A percentile compares a stretch with the other conserved stretches of the same genome.
phyloP scores from a whole-genome alignment of 2,329 filamentous ascomycete genomes.

The Colletotrichum tofieldiae region DNA sequence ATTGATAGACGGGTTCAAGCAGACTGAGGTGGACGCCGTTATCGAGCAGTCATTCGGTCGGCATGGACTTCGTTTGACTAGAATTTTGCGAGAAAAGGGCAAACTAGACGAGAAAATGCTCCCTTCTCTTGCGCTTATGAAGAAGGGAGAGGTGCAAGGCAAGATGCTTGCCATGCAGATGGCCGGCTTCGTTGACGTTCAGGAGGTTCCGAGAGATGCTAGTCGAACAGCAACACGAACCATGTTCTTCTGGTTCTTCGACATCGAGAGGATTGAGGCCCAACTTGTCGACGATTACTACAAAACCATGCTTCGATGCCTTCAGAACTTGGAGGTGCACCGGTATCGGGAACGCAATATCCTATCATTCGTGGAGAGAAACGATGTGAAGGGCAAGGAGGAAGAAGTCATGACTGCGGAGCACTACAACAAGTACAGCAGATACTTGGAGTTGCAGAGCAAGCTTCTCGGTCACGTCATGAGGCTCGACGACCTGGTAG shows the following conservation, averaged over 20 bases:
- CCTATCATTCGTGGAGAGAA: conserved; percentile 85
- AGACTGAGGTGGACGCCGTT: conserved; percentile 85
- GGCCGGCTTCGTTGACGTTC: conserved; percentile 88
- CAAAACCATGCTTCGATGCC: conserved; percentile 88
- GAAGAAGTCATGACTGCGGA: conserved; percentile 83
- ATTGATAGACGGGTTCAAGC: conserved; percentile 79
- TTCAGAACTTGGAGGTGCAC: conserved; percentile 86
- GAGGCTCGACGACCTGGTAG: conserved; percentile 88
- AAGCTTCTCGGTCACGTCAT: conserved; percentile 85
- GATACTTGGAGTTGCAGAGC: conserved; percentile 76
- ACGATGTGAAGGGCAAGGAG: conserved; percentile 88
- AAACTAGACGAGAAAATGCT: conserved; percentile 96
- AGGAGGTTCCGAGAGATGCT: conserved; percentile 93
- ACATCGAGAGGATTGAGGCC: conserved; percentile 79
- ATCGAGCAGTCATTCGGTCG: conserved; percentile 84
- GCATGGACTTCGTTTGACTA: conserved; percentile 84
- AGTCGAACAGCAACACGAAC: conserved; percentile 86
- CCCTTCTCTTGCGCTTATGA: conserved; percentile 85
- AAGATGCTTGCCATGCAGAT: conserved; percentile 90
- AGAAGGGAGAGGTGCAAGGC: conserved; percentile 86
- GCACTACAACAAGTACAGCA: conserved; percentile 77
- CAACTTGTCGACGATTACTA: conserved; percentile 86
- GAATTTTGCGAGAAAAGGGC: conserved; percentile 88
- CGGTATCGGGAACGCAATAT: conserved; percentile 80
- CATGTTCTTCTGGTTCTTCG: conserved; percentile 93